Evolutionary conservation across 345 rosid species (phyloP).

Genomic region (Citrus glauca): DNA sequence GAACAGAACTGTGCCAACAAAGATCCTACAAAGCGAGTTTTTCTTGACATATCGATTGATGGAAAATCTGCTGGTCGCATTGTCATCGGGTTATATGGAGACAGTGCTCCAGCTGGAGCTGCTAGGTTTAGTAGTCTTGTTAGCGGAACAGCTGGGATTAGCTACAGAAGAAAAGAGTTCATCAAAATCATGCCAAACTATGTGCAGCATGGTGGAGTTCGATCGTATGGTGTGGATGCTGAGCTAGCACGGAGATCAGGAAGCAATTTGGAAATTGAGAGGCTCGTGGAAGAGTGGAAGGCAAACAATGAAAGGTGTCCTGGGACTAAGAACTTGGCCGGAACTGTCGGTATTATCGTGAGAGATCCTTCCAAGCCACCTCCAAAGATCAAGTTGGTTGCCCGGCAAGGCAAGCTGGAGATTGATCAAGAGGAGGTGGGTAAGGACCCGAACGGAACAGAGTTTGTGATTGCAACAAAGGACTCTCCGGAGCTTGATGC

Average conservation of each 20-base stretch:
- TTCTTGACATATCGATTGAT: slow-evolving; percentile 68
- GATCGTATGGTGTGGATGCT: slow-evolving; percentile 79
- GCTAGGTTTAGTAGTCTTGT: slow-evolving; percentile 61
- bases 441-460: slow-evolving; percentile 69
- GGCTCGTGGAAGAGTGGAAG: slow-evolving; percentile 61
- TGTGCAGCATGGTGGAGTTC: slow-evolving; percentile 82
- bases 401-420: slow-evolving; percentile 64
- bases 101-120: slow-evolving; percentile 59
- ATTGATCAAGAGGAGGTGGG: slow-evolving; percentile 64
- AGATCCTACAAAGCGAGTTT: slow-evolving; percentile 50
- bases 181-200: slow-evolving; percentile 75
- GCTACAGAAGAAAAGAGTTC: slow-evolving; percentile 90
- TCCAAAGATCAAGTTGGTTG: slow-evolving; percentile 77
- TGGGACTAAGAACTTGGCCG: slow-evolving; percentile 50
- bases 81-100: slow-evolving; percentile 61
- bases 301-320: slow-evolving; percentile 38
- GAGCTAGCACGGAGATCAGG: slow-evolving; percentile 61
- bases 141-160: slow-evolving; percentile 76
- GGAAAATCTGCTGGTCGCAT: slow-evolving; percentile 72
- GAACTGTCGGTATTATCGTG: slow-evolving; percentile 66
- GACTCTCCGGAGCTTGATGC: slow-evolving; percentile 84
- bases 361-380: slow-evolving; percentile 79
- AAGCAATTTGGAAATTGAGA: slow-evolving; percentile 37
- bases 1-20: slow-evolving; percentile 32
- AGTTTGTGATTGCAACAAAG: slow-evolving; percentile 60